phyloP scores from a whole-genome alignment of 2,329 filamentous ascomycete species.

The Penicillium paneum region DNA sequence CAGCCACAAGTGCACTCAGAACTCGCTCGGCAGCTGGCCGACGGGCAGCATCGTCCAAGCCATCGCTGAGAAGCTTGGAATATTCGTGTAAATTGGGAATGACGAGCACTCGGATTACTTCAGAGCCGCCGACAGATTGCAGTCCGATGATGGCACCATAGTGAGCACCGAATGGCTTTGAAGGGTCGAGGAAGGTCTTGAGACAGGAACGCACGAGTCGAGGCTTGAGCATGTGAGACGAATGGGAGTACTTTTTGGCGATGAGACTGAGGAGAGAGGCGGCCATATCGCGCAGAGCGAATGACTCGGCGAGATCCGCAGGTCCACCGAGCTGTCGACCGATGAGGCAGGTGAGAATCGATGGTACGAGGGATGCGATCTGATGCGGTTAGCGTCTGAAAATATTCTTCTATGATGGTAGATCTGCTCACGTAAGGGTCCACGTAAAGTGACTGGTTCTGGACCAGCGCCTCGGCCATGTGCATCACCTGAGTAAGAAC shows the following conservation, averaged over 20 bases:
- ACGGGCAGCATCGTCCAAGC: slow-evolving; percentile 49
- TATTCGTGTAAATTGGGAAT: slow-evolving; percentile 65
- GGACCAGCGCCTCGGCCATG: slow-evolving; percentile 76
- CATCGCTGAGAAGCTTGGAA: slow-evolving; percentile 59
- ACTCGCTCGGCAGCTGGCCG: slow-evolving; percentile 61
- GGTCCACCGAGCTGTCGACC: slow-evolving; percentile 71
- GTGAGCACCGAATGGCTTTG: slow-evolving; percentile 76
- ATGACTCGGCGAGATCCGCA: slow-evolving; percentile 58
- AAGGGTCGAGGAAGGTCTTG: slow-evolving; percentile 85
- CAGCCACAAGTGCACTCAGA: slow-evolving; percentile 54
- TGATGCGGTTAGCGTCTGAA: slow-evolving; percentile 27
- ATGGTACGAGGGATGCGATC: slow-evolving; percentile 69
- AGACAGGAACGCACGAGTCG: slow-evolving; percentile 90
- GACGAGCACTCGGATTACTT: slow-evolving; percentile 62
- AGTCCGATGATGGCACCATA: slow-evolving; percentile 86
- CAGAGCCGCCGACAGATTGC: slow-evolving; percentile 68
- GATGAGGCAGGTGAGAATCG: slow-evolving; percentile 87
- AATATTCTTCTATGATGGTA: not conserved
- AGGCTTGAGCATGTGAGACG: slow-evolving; percentile 77
- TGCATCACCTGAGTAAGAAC: slow-evolving; percentile 90
- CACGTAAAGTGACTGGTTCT: slow-evolving; percentile 75
- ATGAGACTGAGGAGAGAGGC: slow-evolving; percentile 78
- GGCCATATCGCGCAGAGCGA: slow-evolving; percentile 77
- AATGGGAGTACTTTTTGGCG: slow-evolving; percentile 73
- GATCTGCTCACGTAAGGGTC: slow-evolving; percentile 57